These are phyloP conservation scores for Sugiyamaella castrensis DNA, from an alignment of 1,139 yeast species.

Conservation along the genomic window DNA sequence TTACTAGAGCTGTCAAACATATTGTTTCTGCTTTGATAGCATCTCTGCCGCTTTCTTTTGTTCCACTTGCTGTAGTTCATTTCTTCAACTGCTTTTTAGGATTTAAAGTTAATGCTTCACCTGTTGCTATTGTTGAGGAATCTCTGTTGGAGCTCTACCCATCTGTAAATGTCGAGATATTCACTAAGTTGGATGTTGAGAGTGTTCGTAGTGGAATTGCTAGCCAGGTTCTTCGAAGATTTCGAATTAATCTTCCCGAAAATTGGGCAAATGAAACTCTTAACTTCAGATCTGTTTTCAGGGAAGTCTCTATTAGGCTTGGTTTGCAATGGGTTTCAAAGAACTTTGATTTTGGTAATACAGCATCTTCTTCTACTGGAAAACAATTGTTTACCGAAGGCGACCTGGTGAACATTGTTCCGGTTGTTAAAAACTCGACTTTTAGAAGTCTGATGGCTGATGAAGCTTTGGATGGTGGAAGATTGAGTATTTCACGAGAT, in stretches of 20 bases:
- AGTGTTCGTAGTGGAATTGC: constrained; percentile 46
- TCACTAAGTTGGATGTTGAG: constrained; percentile 46
- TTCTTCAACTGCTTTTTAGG: constrained; percentile 66
- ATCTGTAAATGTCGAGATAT: constrained; percentile 42
- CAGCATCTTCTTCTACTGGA: constrained; percentile 39
- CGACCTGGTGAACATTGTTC: constrained; percentile 69
- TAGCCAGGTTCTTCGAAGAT: constrained; percentile 50
- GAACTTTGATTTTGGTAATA: constrained; percentile 46
- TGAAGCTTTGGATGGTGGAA: constrained; percentile 65
- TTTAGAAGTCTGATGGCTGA: constrained; percentile 68
- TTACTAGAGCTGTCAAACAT: constrained; percentile 79
- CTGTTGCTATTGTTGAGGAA: constrained; percentile 46
- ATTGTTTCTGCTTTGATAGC: constrained; percentile 52
- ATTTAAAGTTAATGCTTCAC: constrained; percentile 42
- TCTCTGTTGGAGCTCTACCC: constrained; percentile 47
- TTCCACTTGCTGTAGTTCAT: constrained; percentile 61
- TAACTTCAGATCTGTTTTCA: constrained; percentile 46
- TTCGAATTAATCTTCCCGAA: constrained; percentile 55
- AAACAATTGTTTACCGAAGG: constrained; percentile 36
- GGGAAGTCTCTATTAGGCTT: constrained; percentile 70
- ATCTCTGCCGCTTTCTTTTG: constrained; percentile 52
- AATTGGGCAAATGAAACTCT: constrained; percentile 44
- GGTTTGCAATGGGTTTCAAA: constrained; percentile 85
- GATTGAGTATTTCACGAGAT: constrained; percentile 32
- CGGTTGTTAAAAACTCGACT: constrained; percentile 68